Percentiles rank a stretch among this genome's conserved stretches.
Evolutionary conservation across 1,284 basidiomycete genomes (phyloP).

Genomic region (Boletus sp.): DNA sequence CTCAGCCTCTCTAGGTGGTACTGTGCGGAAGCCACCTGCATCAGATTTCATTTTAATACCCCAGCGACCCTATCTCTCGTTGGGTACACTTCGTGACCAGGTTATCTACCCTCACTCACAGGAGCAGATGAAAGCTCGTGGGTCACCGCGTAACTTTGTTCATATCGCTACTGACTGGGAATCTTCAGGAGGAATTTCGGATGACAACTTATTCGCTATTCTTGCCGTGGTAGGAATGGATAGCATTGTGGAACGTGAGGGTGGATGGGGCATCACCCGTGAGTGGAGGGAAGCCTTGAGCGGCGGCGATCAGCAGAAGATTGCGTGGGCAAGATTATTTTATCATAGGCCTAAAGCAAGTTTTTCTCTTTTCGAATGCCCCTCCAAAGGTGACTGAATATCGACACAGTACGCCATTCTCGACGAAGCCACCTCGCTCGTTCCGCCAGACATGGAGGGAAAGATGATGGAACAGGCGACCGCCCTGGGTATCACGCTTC

Average conservation of each 20-base stretch:
- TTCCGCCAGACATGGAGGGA: slow-evolving; percentile 91
- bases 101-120: slow-evolving; percentile 85
- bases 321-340: slow-evolving; percentile 96
- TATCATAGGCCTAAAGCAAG: slow-evolving; percentile 90
- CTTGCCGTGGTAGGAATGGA: slow-evolving; percentile 86
- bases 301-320: slow-evolving; percentile 86
- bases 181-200: slow-evolving; percentile 61
- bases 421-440: slow-evolving; percentile 94
- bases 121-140: slow-evolving; percentile 70
- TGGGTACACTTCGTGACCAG: slow-evolving; percentile 94
- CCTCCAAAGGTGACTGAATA: neutral
- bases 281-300: slow-evolving; percentile 95
- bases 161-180: slow-evolving; percentile 3
- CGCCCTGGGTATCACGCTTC: slow-evolving; percentile 79
- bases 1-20: slow-evolving; percentile 55
- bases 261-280: slow-evolving; percentile 85
- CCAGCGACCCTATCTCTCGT: slow-evolving; percentile 90
- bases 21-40: slow-evolving; percentile 90
- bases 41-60: slow-evolving; percentile 94
- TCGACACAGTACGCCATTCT: slow-evolving; percentile 83
- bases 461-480: slow-evolving; percentile 97
- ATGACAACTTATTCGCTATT: slow-evolving; percentile 74
- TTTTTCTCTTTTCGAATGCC: neutral
- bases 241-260: slow-evolving; percentile 89
- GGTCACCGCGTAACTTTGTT: slow-evolving; percentile 28